Evolutionary conservation across 257 asterid species (phyloP).

Genomic region (Solanum peruvianum): DNA sequence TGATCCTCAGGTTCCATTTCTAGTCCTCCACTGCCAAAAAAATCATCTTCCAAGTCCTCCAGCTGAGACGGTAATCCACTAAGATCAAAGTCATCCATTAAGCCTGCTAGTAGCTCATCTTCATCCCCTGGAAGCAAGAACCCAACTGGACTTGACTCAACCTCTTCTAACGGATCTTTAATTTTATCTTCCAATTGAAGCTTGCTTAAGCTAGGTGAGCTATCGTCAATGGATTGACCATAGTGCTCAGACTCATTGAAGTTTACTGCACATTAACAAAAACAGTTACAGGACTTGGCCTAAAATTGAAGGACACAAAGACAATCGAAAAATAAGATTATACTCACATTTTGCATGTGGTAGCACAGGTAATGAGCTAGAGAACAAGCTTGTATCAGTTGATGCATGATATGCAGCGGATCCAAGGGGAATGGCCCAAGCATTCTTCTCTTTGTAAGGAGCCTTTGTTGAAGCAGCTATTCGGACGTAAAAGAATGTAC

Average conservation of each 20-base stretch:
- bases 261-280: slow-evolving; percentile 38
- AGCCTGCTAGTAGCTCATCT: slow-evolving; percentile 89
- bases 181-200: slow-evolving; percentile 23
- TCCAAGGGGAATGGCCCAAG: slow-evolving; percentile 51
- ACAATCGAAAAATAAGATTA: background rate
- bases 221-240: slow-evolving; percentile 40
- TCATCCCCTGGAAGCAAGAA: slow-evolving; percentile 87
- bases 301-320: background rate
- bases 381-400: slow-evolving; percentile 72
- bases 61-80: slow-evolving; percentile 81
- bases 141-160: slow-evolving; percentile 29
- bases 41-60: slow-evolving; percentile 95
- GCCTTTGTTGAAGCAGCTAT: slow-evolving; percentile 12
- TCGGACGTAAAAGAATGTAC: background rate
- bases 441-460: slow-evolving; percentile 29
- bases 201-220: slow-evolving; percentile 38
- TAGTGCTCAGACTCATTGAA: slow-evolving; percentile 32
- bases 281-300: background rate
- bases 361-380: slow-evolving; percentile 73
- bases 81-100: slow-evolving; percentile 85
- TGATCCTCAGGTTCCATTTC: slow-evolving; percentile 66
- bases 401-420: slow-evolving; percentile 33
- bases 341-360: slow-evolving; percentile 53
- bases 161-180: slow-evolving; percentile 45
- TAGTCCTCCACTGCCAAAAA: slow-evolving; percentile 89